Base-by-base conservation (phyloP, 23 red algal genomes). In the Gracilaria gracilis region DNA sequence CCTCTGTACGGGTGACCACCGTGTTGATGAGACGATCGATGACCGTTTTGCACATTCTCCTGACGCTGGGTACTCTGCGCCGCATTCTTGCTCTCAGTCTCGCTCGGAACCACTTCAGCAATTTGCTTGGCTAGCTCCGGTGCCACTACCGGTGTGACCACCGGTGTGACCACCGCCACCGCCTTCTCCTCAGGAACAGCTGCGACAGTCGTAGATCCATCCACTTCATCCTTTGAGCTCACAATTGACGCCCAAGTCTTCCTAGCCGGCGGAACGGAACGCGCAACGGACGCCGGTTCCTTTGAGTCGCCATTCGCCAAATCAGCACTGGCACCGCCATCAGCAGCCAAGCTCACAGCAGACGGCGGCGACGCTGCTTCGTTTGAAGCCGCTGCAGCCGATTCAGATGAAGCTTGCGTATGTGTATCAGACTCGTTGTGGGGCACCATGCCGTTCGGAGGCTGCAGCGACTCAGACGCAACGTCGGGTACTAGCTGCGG, bases 191-290 rank as follows among this genome's bases (percentile, higher is more conserved):
- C 42, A 46, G 42, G 11, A 46, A 35, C 29, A 59, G 67, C 9
- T 27, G 67, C 66, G 72, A 27, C 61, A 13, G 70, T 3, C 1
- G 9, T 27, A 57, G 66, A 46, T 13, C 6, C 34, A 2, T 65
- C 40, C 35, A 61, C 86, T 4, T 89, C 72, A 9, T 89, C 86
- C 58, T 89, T 79, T 14, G 86, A 89, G n/a, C 75, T 82, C 16
- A 92, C 88, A 74, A 92, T 92, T 0, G 88, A 92, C 20, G 88
- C 88, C 88, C 88, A 92, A 0, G 88, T 92, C 79, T 92, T 92
- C 79, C 50, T 82, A 16, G 53, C 24, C 11, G 77, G 77, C 12
- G 88, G 75, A 15, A 21, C 66, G 40, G 44, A 37, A 17, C 34
- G 62, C 38, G 47, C 21, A 14, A 53, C 61, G 40, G 40, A 34